Percentiles rank a stretch among this genome's conserved stretches.
Evolutionary conservation across 257 asterid genomes (phyloP).

Genomic region (Forsythia suspensa): DNA sequence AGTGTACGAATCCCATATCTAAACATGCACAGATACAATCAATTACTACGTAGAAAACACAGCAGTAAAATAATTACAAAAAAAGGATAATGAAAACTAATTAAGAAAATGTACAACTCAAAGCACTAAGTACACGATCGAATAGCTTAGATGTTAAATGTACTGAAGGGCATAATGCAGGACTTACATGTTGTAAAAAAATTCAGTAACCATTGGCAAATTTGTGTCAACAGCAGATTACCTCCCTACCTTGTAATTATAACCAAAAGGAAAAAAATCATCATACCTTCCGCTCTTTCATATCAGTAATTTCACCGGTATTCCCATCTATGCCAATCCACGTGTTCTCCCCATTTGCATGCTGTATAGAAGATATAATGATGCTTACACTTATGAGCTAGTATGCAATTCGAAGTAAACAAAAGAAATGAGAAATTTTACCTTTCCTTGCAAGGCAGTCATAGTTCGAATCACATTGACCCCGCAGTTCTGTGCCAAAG

Average conservation of each 20-base stretch:
- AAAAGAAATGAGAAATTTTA: constrained; percentile 22
- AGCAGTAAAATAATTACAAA: background rate
- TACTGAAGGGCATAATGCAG: no score
- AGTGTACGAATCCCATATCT: constrained; percentile 97
- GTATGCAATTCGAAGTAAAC: constrained; percentile 2
- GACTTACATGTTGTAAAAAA: no score
- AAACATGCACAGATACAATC: constrained; percentile 12
- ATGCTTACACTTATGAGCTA: background rate
- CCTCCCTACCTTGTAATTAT: background rate
- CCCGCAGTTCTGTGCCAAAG: constrained; percentile 97
- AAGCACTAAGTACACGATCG: background rate
- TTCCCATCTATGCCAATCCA: constrained; percentile 97
- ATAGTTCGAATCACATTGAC: constrained; percentile 89
- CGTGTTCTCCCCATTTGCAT: constrained; percentile 94
- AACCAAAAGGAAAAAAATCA: constrained; percentile 11
- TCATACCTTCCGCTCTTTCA: constrained; percentile 90
- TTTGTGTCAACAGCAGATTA: background rate
- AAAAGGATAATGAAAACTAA: background rate
- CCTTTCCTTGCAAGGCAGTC: constrained; percentile 98
- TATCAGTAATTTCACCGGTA: constrained; percentile 85
- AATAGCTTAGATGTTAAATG: background rate
- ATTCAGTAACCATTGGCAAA: background rate
- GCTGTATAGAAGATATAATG: constrained; percentile 37
- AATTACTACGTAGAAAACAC: background rate
- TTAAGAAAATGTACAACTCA: background rate